These are phyloP conservation scores for Aspergillus funiculosus DNA, from an alignment of 495 filamentous ascomycete species.

Conservation along the genomic window DNA sequence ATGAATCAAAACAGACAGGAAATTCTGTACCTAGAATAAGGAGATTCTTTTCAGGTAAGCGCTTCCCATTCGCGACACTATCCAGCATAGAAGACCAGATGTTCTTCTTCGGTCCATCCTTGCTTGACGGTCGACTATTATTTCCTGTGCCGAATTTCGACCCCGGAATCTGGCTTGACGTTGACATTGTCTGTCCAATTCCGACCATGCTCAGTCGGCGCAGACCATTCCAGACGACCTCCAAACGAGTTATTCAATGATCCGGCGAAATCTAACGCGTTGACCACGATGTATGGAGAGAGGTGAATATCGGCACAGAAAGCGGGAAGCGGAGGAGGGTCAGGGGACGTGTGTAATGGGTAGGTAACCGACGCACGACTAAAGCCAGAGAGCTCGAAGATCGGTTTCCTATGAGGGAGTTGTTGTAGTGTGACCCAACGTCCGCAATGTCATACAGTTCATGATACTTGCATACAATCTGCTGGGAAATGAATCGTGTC, in stretches of 20 bases:
- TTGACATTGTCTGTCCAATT: constrained; percentile 40
- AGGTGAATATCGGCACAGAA: constrained; percentile 12
- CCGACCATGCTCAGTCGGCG: constrained; percentile 34
- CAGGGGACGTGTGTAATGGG: constrained; percentile 23
- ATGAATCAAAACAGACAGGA: background rate
- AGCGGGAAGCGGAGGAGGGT: constrained; percentile 16
- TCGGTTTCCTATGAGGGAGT: background rate
- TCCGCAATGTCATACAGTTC: background rate
- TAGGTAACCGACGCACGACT: constrained; percentile 1
- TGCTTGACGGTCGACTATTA: constrained; percentile 51
- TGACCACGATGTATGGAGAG: background rate
- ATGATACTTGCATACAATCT: no score
- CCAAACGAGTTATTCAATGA: constrained; percentile 1
- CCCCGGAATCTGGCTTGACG: constrained; percentile 35
- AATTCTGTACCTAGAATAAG: constrained; percentile 65
- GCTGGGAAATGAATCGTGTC: no score
- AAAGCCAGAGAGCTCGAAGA: background rate
- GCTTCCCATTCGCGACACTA: constrained; percentile 81
- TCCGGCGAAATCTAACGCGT: constrained; percentile 21
- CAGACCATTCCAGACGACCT: constrained; percentile 29
- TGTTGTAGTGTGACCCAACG: background rate
- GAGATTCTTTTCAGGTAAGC: constrained; percentile 86
- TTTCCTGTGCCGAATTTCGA: constrained; percentile 28
- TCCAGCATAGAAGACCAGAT: constrained; percentile 95
- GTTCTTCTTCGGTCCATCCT: constrained; percentile 76